A percentile compares a stretch with the other conserved stretches of the same genome.
These are phyloP conservation scores for Cyberlindnera japonica DNA, from an alignment of 805 yeast species.

Conservation along the genomic window DNA sequence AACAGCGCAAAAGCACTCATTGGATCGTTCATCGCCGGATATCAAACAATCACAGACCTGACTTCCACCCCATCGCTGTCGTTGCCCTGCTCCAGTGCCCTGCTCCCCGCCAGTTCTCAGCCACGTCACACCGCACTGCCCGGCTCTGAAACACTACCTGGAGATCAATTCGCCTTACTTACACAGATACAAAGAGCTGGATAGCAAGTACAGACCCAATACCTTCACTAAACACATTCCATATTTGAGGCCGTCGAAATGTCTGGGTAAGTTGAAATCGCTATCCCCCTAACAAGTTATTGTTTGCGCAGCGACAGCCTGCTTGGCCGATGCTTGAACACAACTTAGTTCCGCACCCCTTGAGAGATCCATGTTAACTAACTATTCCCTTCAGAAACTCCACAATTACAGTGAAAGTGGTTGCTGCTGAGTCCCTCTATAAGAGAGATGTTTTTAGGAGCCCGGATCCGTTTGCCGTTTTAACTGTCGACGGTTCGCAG, in stretches of 20 bases:
- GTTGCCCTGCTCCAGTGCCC: too few relatives aligned
- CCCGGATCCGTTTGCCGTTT: conserved; percentile 97
- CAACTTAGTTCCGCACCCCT: background rate
- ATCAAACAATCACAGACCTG: too few relatives aligned
- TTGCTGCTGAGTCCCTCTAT: conserved; percentile 94
- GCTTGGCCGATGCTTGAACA: background rate
- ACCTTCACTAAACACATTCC: too few relatives aligned
- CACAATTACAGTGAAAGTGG: conserved; percentile 54
- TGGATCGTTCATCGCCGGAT: too few relatives aligned
- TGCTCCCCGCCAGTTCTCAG: background rate
- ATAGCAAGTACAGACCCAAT: background rate
- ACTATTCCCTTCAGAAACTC: conserved; percentile 17
- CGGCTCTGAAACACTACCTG: background rate
- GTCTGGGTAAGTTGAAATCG: background rate
- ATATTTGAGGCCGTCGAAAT: background rate
- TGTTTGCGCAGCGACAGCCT: background rate
- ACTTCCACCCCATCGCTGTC: too few relatives aligned
- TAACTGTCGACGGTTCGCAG: conserved; percentile 96
- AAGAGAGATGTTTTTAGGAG: conserved; percentile 93
- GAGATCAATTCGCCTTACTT: background rate
- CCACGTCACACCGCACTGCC: conserved; percentile 11
- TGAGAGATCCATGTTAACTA: conserved; percentile 8
- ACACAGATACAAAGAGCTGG: background rate
- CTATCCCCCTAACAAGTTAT: background rate
- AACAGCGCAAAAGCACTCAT: too few relatives aligned